These are phyloP conservation scores for Omphalotus olearius DNA, from an alignment of 1,284 basidiomycete genomes.

Conservation along the genomic window DNA sequence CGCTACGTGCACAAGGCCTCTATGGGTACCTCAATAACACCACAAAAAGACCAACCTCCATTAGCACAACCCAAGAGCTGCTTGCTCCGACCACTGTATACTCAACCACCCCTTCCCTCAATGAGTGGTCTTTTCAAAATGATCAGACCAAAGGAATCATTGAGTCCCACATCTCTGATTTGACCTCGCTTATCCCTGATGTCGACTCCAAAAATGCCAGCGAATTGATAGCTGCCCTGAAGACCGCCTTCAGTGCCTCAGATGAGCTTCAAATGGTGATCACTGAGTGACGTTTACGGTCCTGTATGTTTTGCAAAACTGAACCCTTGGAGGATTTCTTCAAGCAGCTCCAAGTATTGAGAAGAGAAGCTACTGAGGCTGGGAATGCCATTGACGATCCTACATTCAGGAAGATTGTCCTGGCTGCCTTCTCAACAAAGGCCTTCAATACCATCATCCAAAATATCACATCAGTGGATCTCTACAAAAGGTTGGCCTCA, in stretches of 20 bases:
- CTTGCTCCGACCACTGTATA: neutral
- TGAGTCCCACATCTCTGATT: neutral
- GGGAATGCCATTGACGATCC: conserved; percentile 1
- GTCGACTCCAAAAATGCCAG: neutral
- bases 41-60: neutral
- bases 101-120: neutral
- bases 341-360: neutral
- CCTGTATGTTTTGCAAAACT: neutral
- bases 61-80: no score
- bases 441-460: conserved; percentile 9
- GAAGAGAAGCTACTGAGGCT: conserved; percentile 8
- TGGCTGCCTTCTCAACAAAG: conserved; percentile 1
- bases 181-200: neutral
- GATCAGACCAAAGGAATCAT: conserved; percentile 4
- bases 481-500: neutral
- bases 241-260: neutral
- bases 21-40: neutral
- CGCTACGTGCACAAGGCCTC: conserved; percentile 1
- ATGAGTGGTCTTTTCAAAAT: conserved; percentile 1
- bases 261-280: neutral
- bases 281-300: neutral
- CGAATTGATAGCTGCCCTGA: neutral
- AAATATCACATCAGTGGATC: neutral
- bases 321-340: neutral
- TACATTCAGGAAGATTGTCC: neutral